Conservation (phyloP, 345 rosid species). For the Hibiscus syriacus region DNA sequence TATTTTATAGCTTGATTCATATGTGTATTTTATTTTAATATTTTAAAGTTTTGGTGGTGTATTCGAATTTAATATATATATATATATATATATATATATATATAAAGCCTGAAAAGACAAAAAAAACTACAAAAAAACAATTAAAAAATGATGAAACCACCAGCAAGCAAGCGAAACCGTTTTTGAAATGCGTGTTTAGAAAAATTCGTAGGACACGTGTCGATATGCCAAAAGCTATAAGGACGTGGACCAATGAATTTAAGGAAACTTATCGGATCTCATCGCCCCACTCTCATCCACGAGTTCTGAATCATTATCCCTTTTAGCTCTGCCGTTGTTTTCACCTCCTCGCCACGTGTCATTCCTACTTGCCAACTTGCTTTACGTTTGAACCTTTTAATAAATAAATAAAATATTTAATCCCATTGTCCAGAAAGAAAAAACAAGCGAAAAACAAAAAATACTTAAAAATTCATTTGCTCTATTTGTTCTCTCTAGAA, state of each 20-base stretch:
- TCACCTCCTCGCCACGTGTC: conserved; percentile 62
- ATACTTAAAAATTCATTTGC: conserved; percentile 11
- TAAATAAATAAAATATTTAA: conserved; percentile 14
- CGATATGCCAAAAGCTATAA: background rate
- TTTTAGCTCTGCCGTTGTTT: conserved; percentile 23
- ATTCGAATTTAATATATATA: too few species aligned
- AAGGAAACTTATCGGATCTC: conserved; percentile 75
- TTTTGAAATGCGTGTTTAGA: conserved; percentile 1
- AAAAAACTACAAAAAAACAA: too few species aligned
- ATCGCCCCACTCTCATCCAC: conserved; percentile 66
- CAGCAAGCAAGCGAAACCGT: background rate
- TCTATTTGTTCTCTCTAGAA: conserved; percentile 22
- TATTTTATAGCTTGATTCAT: too few species aligned
- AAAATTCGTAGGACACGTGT: conserved; percentile 21
- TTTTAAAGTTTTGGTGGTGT: too few species aligned
- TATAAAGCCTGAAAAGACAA: too few species aligned
- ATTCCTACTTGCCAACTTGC: conserved; percentile 11
- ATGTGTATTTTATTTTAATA: too few species aligned
- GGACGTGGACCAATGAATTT: conserved; percentile 62
- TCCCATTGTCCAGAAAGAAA: background rate
- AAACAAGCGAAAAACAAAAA: background rate
- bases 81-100: too few species aligned
- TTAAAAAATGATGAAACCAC: background rate
- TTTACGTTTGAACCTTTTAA: conserved; percentile 20
- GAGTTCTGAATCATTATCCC: conserved; percentile 47